phyloP scores from a whole-genome alignment of 768 basidiomycete species.

The Sistotremastrum niveocremeum region DNA sequence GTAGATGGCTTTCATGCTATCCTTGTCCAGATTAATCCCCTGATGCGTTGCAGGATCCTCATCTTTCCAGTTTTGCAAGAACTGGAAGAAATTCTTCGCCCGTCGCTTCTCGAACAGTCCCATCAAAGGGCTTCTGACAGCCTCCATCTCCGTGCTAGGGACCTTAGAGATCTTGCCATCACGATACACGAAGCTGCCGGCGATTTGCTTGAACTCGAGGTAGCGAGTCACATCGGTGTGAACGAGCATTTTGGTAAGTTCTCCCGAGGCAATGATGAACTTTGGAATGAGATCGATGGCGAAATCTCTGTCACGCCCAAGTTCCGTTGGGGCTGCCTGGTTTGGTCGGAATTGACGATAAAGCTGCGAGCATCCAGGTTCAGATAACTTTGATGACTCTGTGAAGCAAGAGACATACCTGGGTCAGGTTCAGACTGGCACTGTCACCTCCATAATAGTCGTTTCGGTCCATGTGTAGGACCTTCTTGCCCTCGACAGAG shows the following conservation, averaged over 20 bases:
- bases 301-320: constrained; percentile 96
- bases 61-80: constrained; percentile 90
- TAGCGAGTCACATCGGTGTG: constrained; percentile 98
- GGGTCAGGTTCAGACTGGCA: constrained; percentile 92
- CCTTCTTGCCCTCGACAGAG: constrained; percentile 99
- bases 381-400: neutral
- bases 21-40: constrained; percentile 78
- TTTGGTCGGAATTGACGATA: constrained; percentile 88
- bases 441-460: constrained; percentile 99
- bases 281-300: constrained; percentile 97
- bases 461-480: constrained; percentile 96
- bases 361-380: constrained; percentile 38
- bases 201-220: constrained; percentile 99
- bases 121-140: constrained; percentile 89
- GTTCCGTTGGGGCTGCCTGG: constrained; percentile 61
- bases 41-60: constrained; percentile 94
- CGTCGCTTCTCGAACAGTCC: constrained; percentile 98
- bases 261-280: constrained; percentile 97
- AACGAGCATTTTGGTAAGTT: constrained; percentile 94
- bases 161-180: constrained; percentile 97
- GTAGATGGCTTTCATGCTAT: constrained; percentile 90
- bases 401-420: constrained; percentile 38
- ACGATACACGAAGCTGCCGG: constrained; percentile 94
- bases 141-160: constrained; percentile 95
- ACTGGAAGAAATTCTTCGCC: constrained; percentile 98